Conservation (phyloP, 441 rosid species). For the Populus hybrid region DNA sequence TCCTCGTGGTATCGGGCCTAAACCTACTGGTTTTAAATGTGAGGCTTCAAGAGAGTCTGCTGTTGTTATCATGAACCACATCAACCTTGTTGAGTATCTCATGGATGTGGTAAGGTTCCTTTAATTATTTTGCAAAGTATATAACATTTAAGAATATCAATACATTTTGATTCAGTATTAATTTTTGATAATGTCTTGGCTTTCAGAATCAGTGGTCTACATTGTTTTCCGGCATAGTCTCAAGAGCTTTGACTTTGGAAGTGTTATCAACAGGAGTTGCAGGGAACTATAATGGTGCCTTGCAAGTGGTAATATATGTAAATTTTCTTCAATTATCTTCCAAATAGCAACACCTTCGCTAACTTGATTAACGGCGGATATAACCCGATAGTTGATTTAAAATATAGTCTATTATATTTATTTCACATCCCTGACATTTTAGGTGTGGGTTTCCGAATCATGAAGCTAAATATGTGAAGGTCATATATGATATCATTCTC, state of each 20-base stretch:
- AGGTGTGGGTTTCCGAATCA: neutral
- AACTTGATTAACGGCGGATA: neutral
- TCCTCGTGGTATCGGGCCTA: constrained; percentile 59
- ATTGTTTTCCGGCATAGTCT: constrained; percentile 69
- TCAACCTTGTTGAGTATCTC: constrained; percentile 62
- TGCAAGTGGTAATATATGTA: constrained; percentile 37
- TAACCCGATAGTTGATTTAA: neutral
- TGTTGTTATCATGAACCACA: constrained; percentile 65
- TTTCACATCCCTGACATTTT: neutral
- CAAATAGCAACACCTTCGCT: neutral
- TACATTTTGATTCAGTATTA: neutral
- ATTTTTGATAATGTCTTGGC: neutral
- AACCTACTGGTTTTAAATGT: constrained; percentile 51
- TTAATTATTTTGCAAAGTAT: neutral
- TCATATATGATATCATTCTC: neutral
- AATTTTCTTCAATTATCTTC: neutral
- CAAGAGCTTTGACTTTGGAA: constrained; percentile 64
- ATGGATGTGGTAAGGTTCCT: constrained; percentile 66
- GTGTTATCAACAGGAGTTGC: constrained; percentile 58
- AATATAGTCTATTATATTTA: neutral
- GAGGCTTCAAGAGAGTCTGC: constrained; percentile 78
- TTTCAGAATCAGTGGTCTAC: constrained; percentile 73
- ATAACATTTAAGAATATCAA: neutral
- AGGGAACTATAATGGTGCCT: constrained; percentile 66
- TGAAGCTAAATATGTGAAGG: neutral